Base-by-base conservation (phyloP, 129 eudicot genomes). In the Calendula officinalis region DNA sequence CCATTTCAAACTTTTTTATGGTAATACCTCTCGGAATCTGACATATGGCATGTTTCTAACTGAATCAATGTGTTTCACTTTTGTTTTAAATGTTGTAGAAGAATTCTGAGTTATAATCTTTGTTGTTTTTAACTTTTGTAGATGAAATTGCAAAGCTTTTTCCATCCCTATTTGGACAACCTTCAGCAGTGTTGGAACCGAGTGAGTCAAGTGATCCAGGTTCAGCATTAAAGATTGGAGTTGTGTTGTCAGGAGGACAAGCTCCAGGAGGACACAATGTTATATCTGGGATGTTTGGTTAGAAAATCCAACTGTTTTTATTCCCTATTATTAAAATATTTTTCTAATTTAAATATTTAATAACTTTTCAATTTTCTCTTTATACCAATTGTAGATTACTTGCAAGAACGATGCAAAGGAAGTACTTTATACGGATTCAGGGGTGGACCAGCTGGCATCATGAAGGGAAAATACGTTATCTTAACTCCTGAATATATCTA, bases 71-170 rank as follows among this genome's bases (percentile, higher is more conserved):
- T 22, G 30, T 22, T 0, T 22, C 30, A 22, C 30, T 22, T 22
- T 22, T 22, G 30, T 22, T 22, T 0, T 22, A 22, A 22, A 22
- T 22, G 42, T 36, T 74, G 13, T 56, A 17, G 22, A 38, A 60
- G 32, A 58, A 39, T 17, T 17, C 68, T 30, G 34, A 8, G 30
- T 11, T 11, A 70, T 14, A 1, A 47, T 4, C 6, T 57, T 64
- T 55, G 41, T 64, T 44, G 67, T 17, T 13, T 63, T 48, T 54
- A 15, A 42, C 43, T 56, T 51, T 5, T 80, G 82, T 82, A 89
- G 97, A 86, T 74, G 95, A 89, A 78, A 89, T 89, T 61, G 97
- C 97, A 7, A 89, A 89, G 67, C 75, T 89, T 56, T 89, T 89
- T 53, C 97, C 97, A 7, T 81, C 72, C 45, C 65, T 89, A 12